These are phyloP conservation scores for Striga hermonthica DNA, from an alignment of 305 asterid species.

Conservation along the genomic window DNA sequence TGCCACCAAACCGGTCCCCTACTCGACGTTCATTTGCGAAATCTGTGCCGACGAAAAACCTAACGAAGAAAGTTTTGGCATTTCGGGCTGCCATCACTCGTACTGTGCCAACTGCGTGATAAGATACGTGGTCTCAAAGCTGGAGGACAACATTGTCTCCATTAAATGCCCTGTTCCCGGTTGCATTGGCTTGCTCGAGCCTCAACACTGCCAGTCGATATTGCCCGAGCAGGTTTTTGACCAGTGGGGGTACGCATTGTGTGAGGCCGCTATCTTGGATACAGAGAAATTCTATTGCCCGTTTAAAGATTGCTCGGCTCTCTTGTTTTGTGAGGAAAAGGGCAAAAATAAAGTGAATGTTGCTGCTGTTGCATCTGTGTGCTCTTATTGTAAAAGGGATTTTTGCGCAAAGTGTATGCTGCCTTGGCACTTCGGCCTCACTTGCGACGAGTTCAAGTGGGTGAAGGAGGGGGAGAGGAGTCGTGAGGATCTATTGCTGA, in stretches of 20 bases:
- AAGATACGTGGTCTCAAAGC: conserved; percentile 46
- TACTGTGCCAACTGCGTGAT: conserved; percentile 47
- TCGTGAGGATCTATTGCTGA: not conserved
- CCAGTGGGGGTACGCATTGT: conserved; percentile 65
- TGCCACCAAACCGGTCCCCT: not conserved
- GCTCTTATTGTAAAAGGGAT: conserved; percentile 58
- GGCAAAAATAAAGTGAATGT: not conserved
- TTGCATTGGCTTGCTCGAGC: conserved; percentile 50
- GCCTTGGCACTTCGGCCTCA: not conserved
- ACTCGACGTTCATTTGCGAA: conserved; percentile 43
- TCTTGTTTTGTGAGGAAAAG: conserved; percentile 44
- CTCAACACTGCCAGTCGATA: conserved; percentile 48
- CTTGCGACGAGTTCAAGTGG: not conserved
- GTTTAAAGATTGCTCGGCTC: conserved; percentile 57
- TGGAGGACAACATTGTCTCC: conserved; percentile 38
- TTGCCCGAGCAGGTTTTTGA: conserved; percentile 54
- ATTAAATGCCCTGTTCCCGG: conserved; percentile 49
- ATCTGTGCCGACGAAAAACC: conserved; percentile 55
- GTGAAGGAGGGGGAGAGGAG: conserved; percentile 3
- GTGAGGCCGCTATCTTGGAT: conserved; percentile 52
- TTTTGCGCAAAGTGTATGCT: conserved; percentile 29
- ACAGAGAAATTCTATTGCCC: conserved; percentile 68
- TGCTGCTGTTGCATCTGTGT: conserved; percentile 41
- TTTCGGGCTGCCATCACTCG: conserved; percentile 47
- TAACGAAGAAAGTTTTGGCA: conserved; percentile 25